Evolutionary conservation across 208 protist species (phyloP).

Genomic region (Leishmania braziliensis): DNA sequence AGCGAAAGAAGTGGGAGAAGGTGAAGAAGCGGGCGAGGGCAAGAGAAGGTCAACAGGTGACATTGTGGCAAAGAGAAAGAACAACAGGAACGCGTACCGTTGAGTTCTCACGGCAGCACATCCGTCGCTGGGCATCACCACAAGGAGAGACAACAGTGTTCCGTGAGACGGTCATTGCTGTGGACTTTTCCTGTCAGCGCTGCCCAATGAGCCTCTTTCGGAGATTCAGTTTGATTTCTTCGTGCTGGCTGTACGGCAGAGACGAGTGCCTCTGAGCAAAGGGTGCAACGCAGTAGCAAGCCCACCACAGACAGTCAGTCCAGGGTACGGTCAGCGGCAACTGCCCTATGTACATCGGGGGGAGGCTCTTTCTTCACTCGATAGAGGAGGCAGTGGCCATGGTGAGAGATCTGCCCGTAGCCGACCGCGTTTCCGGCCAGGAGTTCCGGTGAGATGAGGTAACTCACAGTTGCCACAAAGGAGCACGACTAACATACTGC

Average conservation of each 20-base stretch:
- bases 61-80: background rate
- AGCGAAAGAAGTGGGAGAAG: background rate
- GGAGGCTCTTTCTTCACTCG: background rate
- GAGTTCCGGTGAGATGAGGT: background rate
- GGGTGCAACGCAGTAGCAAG: background rate
- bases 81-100: background rate
- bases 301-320: background rate
- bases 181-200: background rate
- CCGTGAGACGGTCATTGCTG: background rate
- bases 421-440: background rate
- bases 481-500: conserved; percentile 17
- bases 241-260: background rate
- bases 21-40: background rate
- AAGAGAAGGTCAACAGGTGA: background rate
- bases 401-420: background rate
- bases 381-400: background rate
- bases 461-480: conserved; percentile 25
- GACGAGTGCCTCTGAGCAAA: background rate
- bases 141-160: background rate
- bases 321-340: background rate
- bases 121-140: background rate
- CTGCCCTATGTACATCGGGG: background rate
- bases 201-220: background rate
- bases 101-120: background rate
- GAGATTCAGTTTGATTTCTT: background rate